These are phyloP conservation scores for Antarctomyces pellizariae DNA, from an alignment of 495 filamentous ascomycete genomes.

Conservation along the genomic window DNA sequence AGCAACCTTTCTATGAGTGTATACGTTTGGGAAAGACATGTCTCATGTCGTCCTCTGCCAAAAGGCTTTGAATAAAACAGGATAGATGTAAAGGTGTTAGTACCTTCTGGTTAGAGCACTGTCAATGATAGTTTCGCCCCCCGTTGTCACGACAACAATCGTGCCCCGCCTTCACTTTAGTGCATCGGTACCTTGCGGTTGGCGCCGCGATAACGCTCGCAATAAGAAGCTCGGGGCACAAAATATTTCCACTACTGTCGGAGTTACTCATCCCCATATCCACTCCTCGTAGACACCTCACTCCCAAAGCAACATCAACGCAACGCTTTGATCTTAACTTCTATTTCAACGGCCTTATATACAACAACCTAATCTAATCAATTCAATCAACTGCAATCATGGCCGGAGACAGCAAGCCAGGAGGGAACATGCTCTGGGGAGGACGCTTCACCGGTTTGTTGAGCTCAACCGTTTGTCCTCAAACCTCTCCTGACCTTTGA, in stretches of 20 bases:
- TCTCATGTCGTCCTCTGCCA: not conserved
- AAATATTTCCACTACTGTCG: not conserved
- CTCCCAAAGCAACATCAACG: slow-evolving; percentile 1
- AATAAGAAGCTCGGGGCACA: not conserved
- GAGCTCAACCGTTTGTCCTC: no score
- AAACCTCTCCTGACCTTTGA: no score
- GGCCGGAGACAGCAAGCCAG: slow-evolving; percentile 10
- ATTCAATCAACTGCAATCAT: slow-evolving; percentile 8
- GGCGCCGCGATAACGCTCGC: slow-evolving; percentile 1
- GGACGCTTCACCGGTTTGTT: slow-evolving; percentile 10
- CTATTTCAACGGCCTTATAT: slow-evolving; percentile 2
- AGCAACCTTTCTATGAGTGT: slow-evolving; percentile 72
- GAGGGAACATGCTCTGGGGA: slow-evolving; percentile 11
- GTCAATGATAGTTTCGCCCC: not conserved
- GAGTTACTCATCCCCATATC: not conserved
- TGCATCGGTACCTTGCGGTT: no score
- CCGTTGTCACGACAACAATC: no score
- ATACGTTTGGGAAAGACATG: slow-evolving; percentile 46
- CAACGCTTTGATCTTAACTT: slow-evolving; percentile 2
- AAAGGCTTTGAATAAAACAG: not conserved
- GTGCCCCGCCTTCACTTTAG: no score
- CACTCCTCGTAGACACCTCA: slow-evolving; percentile 1
- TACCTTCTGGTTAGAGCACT: slow-evolving; percentile 1
- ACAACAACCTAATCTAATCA: no score
- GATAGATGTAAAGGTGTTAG: slow-evolving; percentile 1